Conservation (phyloP, 2,329 filamentous ascomycete genomes). For the Talaromyces marneffei region DNA sequence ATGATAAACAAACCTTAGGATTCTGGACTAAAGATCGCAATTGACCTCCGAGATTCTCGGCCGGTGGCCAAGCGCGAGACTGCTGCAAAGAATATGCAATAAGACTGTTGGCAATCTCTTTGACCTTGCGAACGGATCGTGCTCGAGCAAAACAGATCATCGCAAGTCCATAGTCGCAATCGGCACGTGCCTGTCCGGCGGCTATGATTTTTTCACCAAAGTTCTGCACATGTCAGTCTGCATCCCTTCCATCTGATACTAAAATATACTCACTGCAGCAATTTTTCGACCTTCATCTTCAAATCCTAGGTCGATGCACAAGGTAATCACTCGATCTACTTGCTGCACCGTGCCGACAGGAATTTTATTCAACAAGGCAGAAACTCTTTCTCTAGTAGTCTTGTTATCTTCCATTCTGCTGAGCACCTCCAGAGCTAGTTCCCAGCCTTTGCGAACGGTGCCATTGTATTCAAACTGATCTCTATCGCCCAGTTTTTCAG, state of each 20-base stretch:
- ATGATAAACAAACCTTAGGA: slow-evolving; percentile 64
- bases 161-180: slow-evolving; percentile 66
- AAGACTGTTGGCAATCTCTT: slow-evolving; percentile 77
- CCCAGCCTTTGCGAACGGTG: slow-evolving; percentile 68
- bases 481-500: slow-evolving; percentile 52
- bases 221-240: slow-evolving; percentile 49
- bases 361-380: slow-evolving; percentile 67
- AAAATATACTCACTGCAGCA: slow-evolving; percentile 61
- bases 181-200: slow-evolving; percentile 54
- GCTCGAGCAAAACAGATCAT: slow-evolving; percentile 88
- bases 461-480: slow-evolving; percentile 29
- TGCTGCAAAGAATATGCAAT: slow-evolving; percentile 83
- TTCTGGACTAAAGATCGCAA: slow-evolving; percentile 65
- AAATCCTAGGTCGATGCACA: slow-evolving; percentile 74
- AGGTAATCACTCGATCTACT: slow-evolving; percentile 73
- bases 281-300: slow-evolving; percentile 71
- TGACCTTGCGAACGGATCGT: slow-evolving; percentile 70
- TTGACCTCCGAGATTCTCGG: slow-evolving; percentile 65
- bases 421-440: slow-evolving; percentile 76
- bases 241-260: neutral
- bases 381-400: slow-evolving; percentile 67
- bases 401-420: slow-evolving; percentile 70
- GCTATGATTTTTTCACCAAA: slow-evolving; percentile 70
- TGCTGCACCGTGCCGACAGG: slow-evolving; percentile 62
- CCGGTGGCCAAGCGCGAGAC: slow-evolving; percentile 70